Evolutionary conservation across 495 filamentous ascomycete genomes (phyloP).

Genomic region (Rhizodiscina lignyota): DNA sequence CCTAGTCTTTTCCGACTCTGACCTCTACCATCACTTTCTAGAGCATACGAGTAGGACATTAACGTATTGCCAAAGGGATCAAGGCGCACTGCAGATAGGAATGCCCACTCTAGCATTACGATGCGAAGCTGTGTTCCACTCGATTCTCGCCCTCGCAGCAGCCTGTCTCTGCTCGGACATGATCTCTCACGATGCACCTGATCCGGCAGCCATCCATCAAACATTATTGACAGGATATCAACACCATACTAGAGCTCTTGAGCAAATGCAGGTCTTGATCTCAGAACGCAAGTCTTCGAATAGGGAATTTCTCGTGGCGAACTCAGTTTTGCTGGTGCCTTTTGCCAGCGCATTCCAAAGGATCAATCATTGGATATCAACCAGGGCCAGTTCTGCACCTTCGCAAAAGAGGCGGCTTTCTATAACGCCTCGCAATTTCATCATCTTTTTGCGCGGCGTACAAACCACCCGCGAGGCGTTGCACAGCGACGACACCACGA

Average conservation of each 20-base stretch:
- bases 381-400: neutral
- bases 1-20: conserved; percentile 1
- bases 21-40: conserved; percentile 3
- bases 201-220: neutral
- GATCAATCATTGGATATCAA: conserved; percentile 5
- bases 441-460: conserved; percentile 1
- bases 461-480: neutral
- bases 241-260: conserved; percentile 2
- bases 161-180: conserved; percentile 3
- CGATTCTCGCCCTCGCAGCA: conserved; percentile 3
- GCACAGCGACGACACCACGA: neutral
- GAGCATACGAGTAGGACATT: conserved; percentile 4
- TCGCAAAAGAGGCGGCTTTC: conserved; percentile 1
- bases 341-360: conserved; percentile 1
- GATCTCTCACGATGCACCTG: conserved; percentile 1
- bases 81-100: conserved; percentile 1
- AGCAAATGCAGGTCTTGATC: conserved; percentile 3
- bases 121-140: conserved; percentile 4
- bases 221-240: conserved; percentile 6
- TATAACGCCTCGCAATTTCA: conserved; percentile 2
- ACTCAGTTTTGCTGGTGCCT: conserved; percentile 1
- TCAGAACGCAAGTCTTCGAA: conserved; percentile 1
- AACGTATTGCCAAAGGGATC: neutral
- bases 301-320: conserved; percentile 3
- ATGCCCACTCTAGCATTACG: conserved; percentile 5